Base-by-base conservation (phyloP, 495 filamentous ascomycete genomes). In the Tirmania nivea region DNA sequence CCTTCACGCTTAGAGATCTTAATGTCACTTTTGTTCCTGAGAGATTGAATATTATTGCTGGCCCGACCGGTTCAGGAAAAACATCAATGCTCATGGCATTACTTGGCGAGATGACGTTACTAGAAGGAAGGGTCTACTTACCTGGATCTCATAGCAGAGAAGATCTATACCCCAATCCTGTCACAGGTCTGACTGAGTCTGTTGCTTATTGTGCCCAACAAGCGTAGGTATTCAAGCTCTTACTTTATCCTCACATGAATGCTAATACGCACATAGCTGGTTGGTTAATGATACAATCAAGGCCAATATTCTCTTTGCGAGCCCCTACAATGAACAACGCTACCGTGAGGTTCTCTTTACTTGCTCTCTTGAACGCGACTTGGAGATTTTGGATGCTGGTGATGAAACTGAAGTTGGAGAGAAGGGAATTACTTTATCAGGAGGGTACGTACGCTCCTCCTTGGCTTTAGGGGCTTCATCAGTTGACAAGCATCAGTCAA, bases 201-300 rank as follows among this genome's bases (percentile, higher is more conserved):
- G 79, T 94, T 54, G 92, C 92, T 9, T 99, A 95, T 66, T 95
- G 93, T 63, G 89, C 92, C 20, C 92, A 99, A 65, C 85, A 94
- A 67, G 88, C 92, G 11, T 60, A 47, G 20, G 58, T 55, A 35
- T 19, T 39, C 10, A n/a, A 20, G 16, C 11, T 11, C 19, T 20
- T 20, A 11, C 34, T 21, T 10, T 34, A 34, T 14, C 3, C 25
- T 25, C 17, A 19, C 48, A n/a, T 16, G 37, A n/a, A 49, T 11
- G 8, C 19, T 14, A 16, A 10, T 25, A 35, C 19, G 21, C 39
- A 31, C 10, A 7, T 12, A 60, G 58, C 35, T 99, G 92, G 92
- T 75, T 99, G 42, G 83, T 94, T 51, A 99, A 99, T 60, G 88
- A 80, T 49, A 94, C 83, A 11, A 90, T 99, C 64, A 90, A 84